phyloP scores from a whole-genome alignment of 352 stramenopile genomes.

The Phytophthora rubi region DNA sequence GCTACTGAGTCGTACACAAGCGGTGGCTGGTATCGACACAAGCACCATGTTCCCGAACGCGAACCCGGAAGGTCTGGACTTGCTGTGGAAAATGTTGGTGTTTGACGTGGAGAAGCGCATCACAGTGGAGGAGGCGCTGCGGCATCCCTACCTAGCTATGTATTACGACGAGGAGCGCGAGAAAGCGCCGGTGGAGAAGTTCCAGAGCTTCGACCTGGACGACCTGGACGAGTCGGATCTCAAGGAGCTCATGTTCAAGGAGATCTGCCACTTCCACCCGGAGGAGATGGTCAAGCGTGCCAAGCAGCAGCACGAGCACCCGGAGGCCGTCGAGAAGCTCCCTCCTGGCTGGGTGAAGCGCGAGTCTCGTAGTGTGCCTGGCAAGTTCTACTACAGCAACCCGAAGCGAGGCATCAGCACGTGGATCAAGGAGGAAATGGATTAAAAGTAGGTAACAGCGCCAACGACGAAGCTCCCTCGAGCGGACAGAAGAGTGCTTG shows the following conservation, averaged over 20 bases:
- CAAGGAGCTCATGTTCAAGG: slow-evolving; percentile 92
- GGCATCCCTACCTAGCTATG: slow-evolving; percentile 95
- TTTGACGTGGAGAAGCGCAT: slow-evolving; percentile 96
- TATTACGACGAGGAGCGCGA: slow-evolving; percentile 87
- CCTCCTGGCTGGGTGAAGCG: slow-evolving; percentile 87
- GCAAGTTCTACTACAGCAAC: slow-evolving; percentile 92
- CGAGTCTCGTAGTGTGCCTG: slow-evolving; percentile 82
- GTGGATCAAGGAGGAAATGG: slow-evolving; percentile 90
- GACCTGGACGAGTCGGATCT: slow-evolving; percentile 83
- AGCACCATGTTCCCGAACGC: slow-evolving; percentile 86
- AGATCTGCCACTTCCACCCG: slow-evolving; percentile 90
- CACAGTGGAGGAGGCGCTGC: slow-evolving; percentile 95
- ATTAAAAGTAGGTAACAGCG: slow-evolving; percentile 42
- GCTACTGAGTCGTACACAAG: slow-evolving; percentile 82
- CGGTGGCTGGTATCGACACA: slow-evolving; percentile 81
- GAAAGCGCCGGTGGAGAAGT: slow-evolving; percentile 69
- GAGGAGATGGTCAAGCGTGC: slow-evolving; percentile 91
- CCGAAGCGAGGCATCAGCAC: slow-evolving; percentile 90
- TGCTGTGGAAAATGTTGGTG: slow-evolving; percentile 90
- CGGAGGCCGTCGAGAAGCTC: slow-evolving; percentile 74
- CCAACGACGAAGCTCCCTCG: slow-evolving; percentile 12
- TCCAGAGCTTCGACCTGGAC: slow-evolving; percentile 88
- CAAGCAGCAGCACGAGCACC: slow-evolving; percentile 75
- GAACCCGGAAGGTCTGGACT: slow-evolving; percentile 82
- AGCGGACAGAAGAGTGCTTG: slow-evolving; percentile 22